Conservation (phyloP, 768 basidiomycete species). For the Serendipita indica region DNA sequence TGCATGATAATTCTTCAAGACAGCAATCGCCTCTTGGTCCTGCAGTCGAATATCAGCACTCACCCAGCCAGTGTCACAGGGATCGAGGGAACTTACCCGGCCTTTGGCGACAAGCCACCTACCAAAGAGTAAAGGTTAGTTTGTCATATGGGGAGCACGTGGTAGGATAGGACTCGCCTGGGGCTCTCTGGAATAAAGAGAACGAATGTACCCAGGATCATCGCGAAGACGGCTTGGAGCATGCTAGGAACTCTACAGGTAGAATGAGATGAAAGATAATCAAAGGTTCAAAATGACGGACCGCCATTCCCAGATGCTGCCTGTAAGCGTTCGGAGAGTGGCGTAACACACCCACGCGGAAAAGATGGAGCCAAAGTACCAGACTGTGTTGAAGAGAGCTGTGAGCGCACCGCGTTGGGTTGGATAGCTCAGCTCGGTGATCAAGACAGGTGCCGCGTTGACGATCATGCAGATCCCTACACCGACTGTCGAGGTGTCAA, state of each 20-base stretch:
- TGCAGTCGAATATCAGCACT: background rate
- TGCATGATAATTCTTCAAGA: slow-evolving; percentile 59
- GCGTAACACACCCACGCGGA: slow-evolving; percentile 37
- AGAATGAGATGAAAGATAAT: slow-evolving; percentile 29
- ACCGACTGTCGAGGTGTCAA: slow-evolving; percentile 36
- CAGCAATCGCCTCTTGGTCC: slow-evolving; percentile 40
- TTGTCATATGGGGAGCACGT: no score
- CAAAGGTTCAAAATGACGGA: slow-evolving; percentile 1
- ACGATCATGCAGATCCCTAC: slow-evolving; percentile 45
- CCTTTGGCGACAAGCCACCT: slow-evolving; percentile 50
- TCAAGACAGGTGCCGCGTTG: slow-evolving; percentile 47
- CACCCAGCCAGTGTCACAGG: no score
- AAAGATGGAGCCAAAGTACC: slow-evolving; percentile 60
- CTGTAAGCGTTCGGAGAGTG: slow-evolving; percentile 23
- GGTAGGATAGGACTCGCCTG: no score
- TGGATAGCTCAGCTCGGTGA: slow-evolving; percentile 55
- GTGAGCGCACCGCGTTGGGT: slow-evolving; percentile 52
- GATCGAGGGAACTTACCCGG: slow-evolving; percentile 14
- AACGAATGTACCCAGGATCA: slow-evolving; percentile 38
- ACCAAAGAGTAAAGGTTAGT: no score
- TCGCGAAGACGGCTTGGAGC: slow-evolving; percentile 42
- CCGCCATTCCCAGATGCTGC: slow-evolving; percentile 21
- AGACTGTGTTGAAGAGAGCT: slow-evolving; percentile 43
- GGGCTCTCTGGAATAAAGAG: slow-evolving; percentile 57
- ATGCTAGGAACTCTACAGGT: slow-evolving; percentile 38